phyloP scores from a whole-genome alignment of 2,329 filamentous ascomycete genomes.

The Ceratocystis alfenasii region DNA sequence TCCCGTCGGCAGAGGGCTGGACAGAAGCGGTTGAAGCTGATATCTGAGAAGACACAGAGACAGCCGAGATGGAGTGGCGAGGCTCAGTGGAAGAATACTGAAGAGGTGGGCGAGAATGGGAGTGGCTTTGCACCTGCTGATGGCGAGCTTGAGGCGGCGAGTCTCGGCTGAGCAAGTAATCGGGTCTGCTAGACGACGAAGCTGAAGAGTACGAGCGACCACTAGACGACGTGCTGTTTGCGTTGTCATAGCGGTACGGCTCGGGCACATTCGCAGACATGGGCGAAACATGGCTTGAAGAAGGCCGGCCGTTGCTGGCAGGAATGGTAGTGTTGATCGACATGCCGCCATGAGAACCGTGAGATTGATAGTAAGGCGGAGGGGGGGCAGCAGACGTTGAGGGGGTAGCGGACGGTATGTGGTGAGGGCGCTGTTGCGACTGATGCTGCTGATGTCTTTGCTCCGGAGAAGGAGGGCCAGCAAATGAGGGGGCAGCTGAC shows the following conservation, averaged over 20 bases:
- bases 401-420: neutral
- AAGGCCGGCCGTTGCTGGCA: neutral
- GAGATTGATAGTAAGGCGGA: conserved; percentile 5
- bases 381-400: neutral
- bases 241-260: neutral
- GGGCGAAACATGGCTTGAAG: conserved; percentile 8
- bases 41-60: neutral
- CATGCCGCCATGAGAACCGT: neutral
- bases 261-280: conserved; percentile 1
- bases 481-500: neutral
- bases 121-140: neutral
- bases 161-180: conserved; percentile 1
- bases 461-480: neutral
- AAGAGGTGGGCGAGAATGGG: neutral
- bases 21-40: neutral
- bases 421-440: neutral
- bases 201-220: conserved; percentile 4
- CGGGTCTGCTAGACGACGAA: neutral
- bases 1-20: neutral
- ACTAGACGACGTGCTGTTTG: neutral
- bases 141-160: conserved; percentile 2
- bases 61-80: conserved; percentile 1
- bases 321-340: neutral
- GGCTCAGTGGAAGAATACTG: conserved; percentile 4
- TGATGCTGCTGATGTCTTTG: neutral